phyloP scores from a whole-genome alignment of 2,329 filamentous ascomycete genomes.

The Phaeophleospora eucalypticola region DNA sequence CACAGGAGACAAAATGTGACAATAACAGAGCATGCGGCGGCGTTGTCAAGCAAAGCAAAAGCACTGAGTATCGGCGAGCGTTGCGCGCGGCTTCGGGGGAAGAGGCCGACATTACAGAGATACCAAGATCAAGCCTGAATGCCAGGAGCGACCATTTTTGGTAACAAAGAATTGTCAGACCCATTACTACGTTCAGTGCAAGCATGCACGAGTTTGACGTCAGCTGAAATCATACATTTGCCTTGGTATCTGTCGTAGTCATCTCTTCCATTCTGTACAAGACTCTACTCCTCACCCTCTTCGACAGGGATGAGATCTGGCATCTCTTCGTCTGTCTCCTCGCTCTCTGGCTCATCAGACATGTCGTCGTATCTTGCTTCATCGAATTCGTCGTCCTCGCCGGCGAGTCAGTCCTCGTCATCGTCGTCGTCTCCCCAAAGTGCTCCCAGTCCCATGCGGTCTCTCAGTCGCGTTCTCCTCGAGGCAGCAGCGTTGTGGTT shows the following conservation, averaged over 20 bases:
- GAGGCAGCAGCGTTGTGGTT: conserved; percentile 1
- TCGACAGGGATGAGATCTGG: conserved; percentile 1
- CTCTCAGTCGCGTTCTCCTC: conserved; percentile 20
- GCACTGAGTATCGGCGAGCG: no score
- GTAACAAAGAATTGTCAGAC: no score
- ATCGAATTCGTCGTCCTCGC: conserved; percentile 8
- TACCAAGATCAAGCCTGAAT: no score
- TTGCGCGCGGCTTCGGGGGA: no score
- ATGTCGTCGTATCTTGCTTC: conserved; percentile 11
- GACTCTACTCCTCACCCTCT: not conserved
- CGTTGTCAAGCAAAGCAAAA: no score
- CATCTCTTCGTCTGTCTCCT: conserved; percentile 1
- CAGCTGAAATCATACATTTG: not conserved
- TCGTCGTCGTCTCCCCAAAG: conserved; percentile 25
- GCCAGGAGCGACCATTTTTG: no score
- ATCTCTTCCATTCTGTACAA: not conserved
- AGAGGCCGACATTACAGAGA: no score
- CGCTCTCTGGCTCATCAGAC: conserved; percentile 9
- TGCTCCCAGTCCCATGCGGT: conserved; percentile 25
- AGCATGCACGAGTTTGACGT: not conserved
- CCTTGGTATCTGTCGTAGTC: not conserved
- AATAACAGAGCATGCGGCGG: conserved; percentile 8
- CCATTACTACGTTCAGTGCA: not conserved
- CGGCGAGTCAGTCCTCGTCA: conserved; percentile 21
- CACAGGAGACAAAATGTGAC: not conserved